phyloP scores from a whole-genome alignment of 106 monocot genomes.

The Acorus calamus region DNA sequence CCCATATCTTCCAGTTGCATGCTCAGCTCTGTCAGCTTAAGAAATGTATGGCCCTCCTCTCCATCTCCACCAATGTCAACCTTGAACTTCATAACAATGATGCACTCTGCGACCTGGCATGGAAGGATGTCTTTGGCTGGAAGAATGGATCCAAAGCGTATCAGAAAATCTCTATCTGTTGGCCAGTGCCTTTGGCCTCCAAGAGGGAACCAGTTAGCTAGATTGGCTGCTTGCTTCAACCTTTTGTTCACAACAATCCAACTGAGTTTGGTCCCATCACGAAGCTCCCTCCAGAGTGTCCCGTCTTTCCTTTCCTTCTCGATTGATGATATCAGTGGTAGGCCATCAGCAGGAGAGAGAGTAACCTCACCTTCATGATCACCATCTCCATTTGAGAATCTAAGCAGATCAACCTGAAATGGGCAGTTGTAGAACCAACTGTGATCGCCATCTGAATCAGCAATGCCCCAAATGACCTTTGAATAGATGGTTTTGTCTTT shows the following conservation, averaged over 20 bases:
- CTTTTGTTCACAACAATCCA: conserved; percentile 46
- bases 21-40: conserved; percentile 33
- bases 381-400: conserved; percentile 12
- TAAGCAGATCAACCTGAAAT: conserved; percentile 31
- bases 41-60: conserved; percentile 11
- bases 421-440: conserved; percentile 48
- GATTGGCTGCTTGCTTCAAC: conserved; percentile 36
- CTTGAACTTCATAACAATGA: conserved; percentile 34
- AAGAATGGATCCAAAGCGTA: conserved; percentile 40
- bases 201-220: conserved; percentile 43
- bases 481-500: conserved; percentile 34
- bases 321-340: conserved; percentile 27
- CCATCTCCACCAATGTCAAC: conserved; percentile 8
- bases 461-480: conserved; percentile 38
- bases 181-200: conserved; percentile 50
- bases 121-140: conserved; percentile 33
- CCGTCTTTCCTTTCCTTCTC: conserved; percentile 42
- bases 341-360: conserved; percentile 22
- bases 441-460: conserved; percentile 22
- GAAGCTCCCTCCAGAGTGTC: conserved; percentile 35
- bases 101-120: conserved; percentile 47
- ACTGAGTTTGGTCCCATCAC: conserved; percentile 29
- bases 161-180: conserved; percentile 29
- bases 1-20: conserved; percentile 49
- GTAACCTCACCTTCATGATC: conserved; percentile 11